Evolutionary conservation across 768 basidiomycete species (phyloP), one percentile per base, ranked within the genome.

Genomic region (Chlorophyllum brunneum): DNA sequence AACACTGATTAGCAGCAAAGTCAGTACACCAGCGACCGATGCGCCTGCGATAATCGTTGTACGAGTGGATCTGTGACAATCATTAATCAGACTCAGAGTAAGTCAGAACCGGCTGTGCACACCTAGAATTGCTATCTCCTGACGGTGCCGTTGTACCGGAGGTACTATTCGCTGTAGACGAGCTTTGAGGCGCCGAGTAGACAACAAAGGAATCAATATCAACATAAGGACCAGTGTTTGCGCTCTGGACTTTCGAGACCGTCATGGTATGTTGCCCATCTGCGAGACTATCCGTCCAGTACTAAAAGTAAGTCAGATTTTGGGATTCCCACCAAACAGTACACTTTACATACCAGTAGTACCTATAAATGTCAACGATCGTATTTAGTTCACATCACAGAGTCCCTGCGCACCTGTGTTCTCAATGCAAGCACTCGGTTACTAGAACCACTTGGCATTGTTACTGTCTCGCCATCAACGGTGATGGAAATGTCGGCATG

Each of bases 401-500:
- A 33, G 6, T 18, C 16, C 15, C 1, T 8, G 20, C 54, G 33
- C 43, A 67, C 66, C 57, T 65, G 56, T 4, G 65, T 33, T 48
- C 62, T 57, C 41, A 62, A 54, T 18, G 44, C 51, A 34, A 33
- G 39, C 8, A 66, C 65, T 44, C 64, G 48, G 9, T 70, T 73
- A 50, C 65, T 59, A 22, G 67, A 61, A 11, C 73, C 73, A 44
- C 72, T 73, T 11, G 62, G 61, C 50, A 76, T 56, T n/a, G 58
- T 51, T 36, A 57, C 62, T 0, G 56, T 58, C 37, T 65, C 42
- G 4, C 74, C 76, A 58, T 83, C 80, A 23, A 81, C 41, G 2
- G 67, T 63, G 23, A 81, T 62, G n/a, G 68, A 65, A 46, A 79
- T 69, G 54, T 76, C 63, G 15, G 76, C 73, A 58, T 77, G 79